Evolutionary conservation across 169 alveolate genomes (phyloP), one percentile per base, ranked within the genome.

Genomic region (Cryptosporidium sp.): DNA sequence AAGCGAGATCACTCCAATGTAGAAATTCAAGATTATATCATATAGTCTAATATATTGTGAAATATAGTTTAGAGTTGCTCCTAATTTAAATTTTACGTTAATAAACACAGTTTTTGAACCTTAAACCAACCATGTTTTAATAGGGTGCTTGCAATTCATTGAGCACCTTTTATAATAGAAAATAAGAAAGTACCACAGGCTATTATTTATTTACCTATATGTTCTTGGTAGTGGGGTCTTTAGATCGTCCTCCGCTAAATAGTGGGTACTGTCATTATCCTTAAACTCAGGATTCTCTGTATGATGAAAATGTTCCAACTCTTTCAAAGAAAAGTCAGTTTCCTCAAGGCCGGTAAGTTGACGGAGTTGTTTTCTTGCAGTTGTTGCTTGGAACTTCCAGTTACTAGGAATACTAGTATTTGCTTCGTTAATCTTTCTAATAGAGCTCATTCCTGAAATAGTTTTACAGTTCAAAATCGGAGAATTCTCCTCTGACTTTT

Each of bases 331-430:
- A 16, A 80, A 62, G 33, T 80, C 80, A 3, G 75, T 62, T 16
- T 80, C 89, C 26, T 80, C 75, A 18, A 31, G 58, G 10, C 89
- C 45, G 26, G 65, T 80, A 8, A 80, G 45, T 65, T 80, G 80
- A 0, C 59, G 65, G 1, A 80, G 75, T 16, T 80, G 89, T 41
- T 62, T 62, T n/a, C 89, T 80, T 21, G 89, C 89, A 80, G 62
- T 65, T 3, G 89, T 80, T 18, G 89, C 89, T 23, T 80, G 89
- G 43, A 80, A 80, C 52, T 80, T 80, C 89, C 89, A 80, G 70
- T 80, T 58, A 80, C 10, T 62, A 37, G 89, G 89, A 43, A 80
- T 62, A 39, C 21, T 62, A 23, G 65, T 62, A 29, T 80, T 43
- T 18, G 23, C 8, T 2, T 48, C 75, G 37, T 80, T 80, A n/a